Percentiles rank a stretch among this genome's conserved stretches.
Conservation (phyloP, 805 yeast genomes). For the Vanderwaltozyma verrucispora region DNA sequence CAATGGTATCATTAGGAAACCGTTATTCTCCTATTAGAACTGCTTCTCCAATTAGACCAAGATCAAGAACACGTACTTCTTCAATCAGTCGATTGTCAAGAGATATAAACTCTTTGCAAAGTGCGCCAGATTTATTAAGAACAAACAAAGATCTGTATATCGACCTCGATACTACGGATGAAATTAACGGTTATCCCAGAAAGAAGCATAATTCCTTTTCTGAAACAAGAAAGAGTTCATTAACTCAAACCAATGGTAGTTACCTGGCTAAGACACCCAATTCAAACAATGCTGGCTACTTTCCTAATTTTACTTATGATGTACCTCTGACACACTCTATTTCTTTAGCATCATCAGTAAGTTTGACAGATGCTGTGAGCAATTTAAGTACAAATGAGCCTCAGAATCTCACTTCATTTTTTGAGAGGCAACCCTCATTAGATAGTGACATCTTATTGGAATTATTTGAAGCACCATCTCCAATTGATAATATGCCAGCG, state of each 20-base stretch:
- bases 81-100: constrained; percentile 18
- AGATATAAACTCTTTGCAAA: constrained; percentile 16
- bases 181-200: not conserved
- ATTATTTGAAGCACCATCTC: constrained; percentile 11
- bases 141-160: constrained; percentile 13
- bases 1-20: no score
- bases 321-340: not conserved
- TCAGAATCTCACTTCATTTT: not conserved
- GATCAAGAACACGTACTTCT: constrained; percentile 18
- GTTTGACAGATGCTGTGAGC: not conserved
- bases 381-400: not conserved
- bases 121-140: constrained; percentile 7
- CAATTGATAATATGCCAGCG: constrained; percentile 10
- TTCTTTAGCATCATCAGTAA: not conserved
- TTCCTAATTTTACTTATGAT: not conserved
- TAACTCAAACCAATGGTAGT: not conserved
- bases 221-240: not conserved
- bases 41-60: constrained; percentile 21
- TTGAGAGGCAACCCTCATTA: constrained; percentile 5
- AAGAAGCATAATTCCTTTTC: not conserved
- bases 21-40: constrained; percentile 19
- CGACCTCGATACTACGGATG: constrained; percentile 7
- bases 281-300: not conserved
- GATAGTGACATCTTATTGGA: constrained; percentile 8
- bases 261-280: not conserved